phyloP scores from a whole-genome alignment of 768 basidiomycete species.

The Termitomyces sp. region DNA sequence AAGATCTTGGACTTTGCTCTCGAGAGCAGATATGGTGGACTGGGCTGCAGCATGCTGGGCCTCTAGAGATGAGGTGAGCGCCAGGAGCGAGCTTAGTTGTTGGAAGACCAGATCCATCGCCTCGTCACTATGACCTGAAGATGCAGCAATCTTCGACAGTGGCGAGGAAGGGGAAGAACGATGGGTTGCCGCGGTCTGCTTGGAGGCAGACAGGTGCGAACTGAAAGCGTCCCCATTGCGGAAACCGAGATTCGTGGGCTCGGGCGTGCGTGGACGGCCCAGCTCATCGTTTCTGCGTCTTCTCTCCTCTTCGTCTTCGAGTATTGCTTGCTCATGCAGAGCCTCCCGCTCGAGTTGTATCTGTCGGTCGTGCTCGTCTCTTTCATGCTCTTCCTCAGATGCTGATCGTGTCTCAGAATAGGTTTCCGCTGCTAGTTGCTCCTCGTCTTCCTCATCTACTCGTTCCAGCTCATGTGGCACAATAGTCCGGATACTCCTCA shows the following conservation, averaged over 20 bases:
- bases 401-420: not conserved
- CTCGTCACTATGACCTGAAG: constrained; percentile 43
- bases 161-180: constrained; percentile 23
- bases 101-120: constrained; percentile 55
- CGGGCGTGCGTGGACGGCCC: constrained; percentile 75
- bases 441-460: constrained; percentile 74
- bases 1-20: constrained; percentile 63
- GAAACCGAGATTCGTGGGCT: constrained; percentile 51
- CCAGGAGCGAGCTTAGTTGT: constrained; percentile 74
- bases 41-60: constrained; percentile 76
- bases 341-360: constrained; percentile 24
- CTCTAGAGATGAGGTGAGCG: constrained; percentile 68
- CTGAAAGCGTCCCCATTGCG: constrained; percentile 19
- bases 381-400: constrained; percentile 15
- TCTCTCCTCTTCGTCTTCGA: constrained; percentile 44
- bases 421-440: constrained; percentile 30
- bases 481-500: constrained; percentile 67
- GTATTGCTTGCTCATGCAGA: constrained; percentile 40
- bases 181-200: constrained; percentile 8
- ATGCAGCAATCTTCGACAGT: constrained; percentile 16
- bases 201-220: constrained; percentile 6
- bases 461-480: constrained; percentile 64
- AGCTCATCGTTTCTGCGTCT: constrained; percentile 51
- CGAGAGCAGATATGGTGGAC: constrained; percentile 61
- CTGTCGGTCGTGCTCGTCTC: constrained; percentile 10